A percentile compares a stretch with the other conserved stretches of the same genome.
phyloP scores from a whole-genome alignment of 2,329 filamentous ascomycete species.

The Nothopassalora personata region DNA sequence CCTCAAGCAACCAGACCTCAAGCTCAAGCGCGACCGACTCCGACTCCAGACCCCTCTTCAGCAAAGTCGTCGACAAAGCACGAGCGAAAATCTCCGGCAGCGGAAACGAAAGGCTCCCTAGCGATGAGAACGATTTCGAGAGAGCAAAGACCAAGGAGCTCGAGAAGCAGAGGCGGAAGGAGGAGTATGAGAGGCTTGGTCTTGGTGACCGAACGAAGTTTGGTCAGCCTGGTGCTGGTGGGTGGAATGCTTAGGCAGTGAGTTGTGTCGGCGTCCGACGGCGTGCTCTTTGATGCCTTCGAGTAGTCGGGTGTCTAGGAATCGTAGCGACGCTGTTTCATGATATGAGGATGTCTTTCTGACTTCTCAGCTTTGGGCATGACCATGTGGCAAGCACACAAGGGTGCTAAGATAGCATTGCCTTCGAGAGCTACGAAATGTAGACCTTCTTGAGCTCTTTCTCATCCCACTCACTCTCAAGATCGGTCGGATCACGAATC shows the following conservation, averaged over 20 bases:
- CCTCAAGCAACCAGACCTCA: background rate
- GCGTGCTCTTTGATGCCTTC: background rate
- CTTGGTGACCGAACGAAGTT: constrained; percentile 13
- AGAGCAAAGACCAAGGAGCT: constrained; percentile 13
- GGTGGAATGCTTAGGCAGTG: background rate
- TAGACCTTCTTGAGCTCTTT: constrained; percentile 77
- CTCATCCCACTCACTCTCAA: constrained; percentile 54
- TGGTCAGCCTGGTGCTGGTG: constrained; percentile 11
- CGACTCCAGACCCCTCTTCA: background rate
- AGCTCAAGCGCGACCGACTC: constrained; percentile 1
- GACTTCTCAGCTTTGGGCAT: background rate
- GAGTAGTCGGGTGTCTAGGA: background rate
- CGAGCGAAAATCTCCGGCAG: constrained; percentile 3
- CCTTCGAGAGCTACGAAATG: constrained; percentile 58
- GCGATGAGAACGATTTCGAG: constrained; percentile 7
- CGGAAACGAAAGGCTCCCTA: constrained; percentile 3
- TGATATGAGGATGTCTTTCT: background rate
- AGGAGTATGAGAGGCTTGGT: constrained; percentile 18
- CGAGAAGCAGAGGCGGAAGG: constrained; percentile 16
- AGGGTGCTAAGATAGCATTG: background rate
- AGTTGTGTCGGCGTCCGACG: background rate
- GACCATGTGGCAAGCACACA: background rate
- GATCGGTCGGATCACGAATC: constrained; percentile 72
- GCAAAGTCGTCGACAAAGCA: constrained; percentile 10
- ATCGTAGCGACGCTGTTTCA: background rate